These are phyloP conservation scores for Amaranthus palmeri DNA, from an alignment of 148 eudicot genomes.

Conservation along the genomic window DNA sequence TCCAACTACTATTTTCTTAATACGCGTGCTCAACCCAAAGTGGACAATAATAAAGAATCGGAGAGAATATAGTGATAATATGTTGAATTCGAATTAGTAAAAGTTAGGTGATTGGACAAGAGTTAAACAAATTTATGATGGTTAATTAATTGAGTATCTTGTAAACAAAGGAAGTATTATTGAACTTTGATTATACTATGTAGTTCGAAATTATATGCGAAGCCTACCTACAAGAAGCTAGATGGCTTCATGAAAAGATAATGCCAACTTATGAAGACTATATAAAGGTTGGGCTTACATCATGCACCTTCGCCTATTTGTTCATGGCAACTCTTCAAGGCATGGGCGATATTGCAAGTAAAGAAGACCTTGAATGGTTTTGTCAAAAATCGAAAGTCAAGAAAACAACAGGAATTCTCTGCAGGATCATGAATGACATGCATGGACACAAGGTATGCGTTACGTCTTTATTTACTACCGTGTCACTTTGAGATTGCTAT, in stretches of 20 bases:
- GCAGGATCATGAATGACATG: neutral
- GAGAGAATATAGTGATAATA: too few relatives aligned
- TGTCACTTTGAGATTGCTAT: too few relatives aligned
- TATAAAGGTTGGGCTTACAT: neutral
- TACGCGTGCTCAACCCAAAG: too few relatives aligned
- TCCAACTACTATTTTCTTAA: too few relatives aligned
- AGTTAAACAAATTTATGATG: too few relatives aligned
- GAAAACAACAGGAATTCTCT: neutral
- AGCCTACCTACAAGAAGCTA: slow-evolving; percentile 2
- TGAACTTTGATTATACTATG: too few relatives aligned
- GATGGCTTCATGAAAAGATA: neutral
- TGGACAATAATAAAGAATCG: too few relatives aligned
- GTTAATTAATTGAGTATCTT: too few relatives aligned
- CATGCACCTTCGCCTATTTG: neutral
- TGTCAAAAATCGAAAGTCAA: neutral
- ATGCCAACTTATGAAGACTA: neutral
- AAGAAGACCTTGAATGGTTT: neutral
- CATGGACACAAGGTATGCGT: neutral
- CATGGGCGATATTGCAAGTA: neutral
- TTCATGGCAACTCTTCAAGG: neutral
- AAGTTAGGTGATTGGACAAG: too few relatives aligned
- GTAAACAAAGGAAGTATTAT: too few relatives aligned
- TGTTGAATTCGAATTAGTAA: too few relatives aligned
- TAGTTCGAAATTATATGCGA: neutral
- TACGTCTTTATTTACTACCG: neutral